A percentile compares a stretch with the other conserved stretches of the same genome.
phyloP scores from a whole-genome alignment of 108 stramenopile genomes.

The Stephanodiscus triporus region DNA sequence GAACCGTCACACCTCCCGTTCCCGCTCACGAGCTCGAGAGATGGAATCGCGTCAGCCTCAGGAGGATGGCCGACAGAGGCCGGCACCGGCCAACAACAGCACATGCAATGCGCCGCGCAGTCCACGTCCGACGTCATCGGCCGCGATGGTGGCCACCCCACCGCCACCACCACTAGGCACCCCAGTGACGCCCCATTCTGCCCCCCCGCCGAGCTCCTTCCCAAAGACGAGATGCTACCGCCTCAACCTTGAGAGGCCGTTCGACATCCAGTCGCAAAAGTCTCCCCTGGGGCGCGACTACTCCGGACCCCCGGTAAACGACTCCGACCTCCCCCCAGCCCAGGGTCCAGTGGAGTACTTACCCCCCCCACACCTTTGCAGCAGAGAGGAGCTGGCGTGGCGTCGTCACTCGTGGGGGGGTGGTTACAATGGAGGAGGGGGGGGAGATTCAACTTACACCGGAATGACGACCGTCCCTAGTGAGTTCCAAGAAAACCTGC shows the following conservation, averaged over 20 bases:
- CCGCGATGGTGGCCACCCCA: neutral
- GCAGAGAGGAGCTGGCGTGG: slow-evolving; percentile 13
- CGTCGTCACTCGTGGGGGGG: slow-evolving; percentile 36
- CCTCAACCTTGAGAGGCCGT: slow-evolving; percentile 71
- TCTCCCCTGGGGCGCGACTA: slow-evolving; percentile 35
- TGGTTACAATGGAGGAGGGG: neutral
- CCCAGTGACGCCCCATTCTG: slow-evolving; percentile 3
- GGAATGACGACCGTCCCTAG: neutral
- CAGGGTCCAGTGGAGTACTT: slow-evolving; percentile 42
- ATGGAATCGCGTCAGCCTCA: slow-evolving; percentile 32
- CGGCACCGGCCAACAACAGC: neutral
- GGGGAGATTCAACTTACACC: neutral
- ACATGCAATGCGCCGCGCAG: neutral
- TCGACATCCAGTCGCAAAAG: slow-evolving; percentile 24
- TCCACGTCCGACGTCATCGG: neutral
- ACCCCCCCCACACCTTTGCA: slow-evolving; percentile 40
- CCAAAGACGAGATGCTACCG: slow-evolving; percentile 73
- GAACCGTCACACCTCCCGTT: slow-evolving; percentile 14
- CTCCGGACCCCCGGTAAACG: slow-evolving; percentile 35
- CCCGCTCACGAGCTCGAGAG: slow-evolving; percentile 4
- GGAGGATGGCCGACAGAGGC: slow-evolving; percentile 26
- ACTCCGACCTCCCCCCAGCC: slow-evolving; percentile 35
- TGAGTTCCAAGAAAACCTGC: slow-evolving; percentile 32
- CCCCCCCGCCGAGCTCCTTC: slow-evolving; percentile 15
- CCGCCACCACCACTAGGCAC: slow-evolving; percentile 4